Conservation (phyloP, 2,329 filamentous ascomycete genomes). For the Penicillium griseofulvum region DNA sequence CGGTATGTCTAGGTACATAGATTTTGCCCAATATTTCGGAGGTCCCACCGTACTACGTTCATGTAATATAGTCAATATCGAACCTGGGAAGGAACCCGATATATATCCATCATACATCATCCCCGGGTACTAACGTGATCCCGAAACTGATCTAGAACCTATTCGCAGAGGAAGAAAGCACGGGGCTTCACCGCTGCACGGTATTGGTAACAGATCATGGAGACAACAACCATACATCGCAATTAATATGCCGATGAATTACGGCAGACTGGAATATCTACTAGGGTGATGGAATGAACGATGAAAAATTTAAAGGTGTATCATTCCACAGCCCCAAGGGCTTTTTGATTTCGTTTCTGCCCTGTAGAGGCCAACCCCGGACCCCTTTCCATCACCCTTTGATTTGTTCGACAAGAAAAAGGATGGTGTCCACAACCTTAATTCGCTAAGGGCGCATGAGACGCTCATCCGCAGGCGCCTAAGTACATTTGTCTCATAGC, state of each 20-base stretch:
- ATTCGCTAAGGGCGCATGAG: slow-evolving; percentile 41
- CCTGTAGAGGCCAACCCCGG: slow-evolving; percentile 25
- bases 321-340: slow-evolving; percentile 25
- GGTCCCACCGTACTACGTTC: too few relatives aligned
- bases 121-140: not conserved
- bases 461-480: slow-evolving; percentile 41
- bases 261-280: slow-evolving; percentile 7
- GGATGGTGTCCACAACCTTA: slow-evolving; percentile 41
- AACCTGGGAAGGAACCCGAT: too few relatives aligned
- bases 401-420: slow-evolving; percentile 31
- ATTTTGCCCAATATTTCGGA: too few relatives aligned
- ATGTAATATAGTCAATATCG: not conserved
- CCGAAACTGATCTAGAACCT: not conserved
- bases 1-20: too few relatives aligned
- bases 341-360: slow-evolving; percentile 29
- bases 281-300: slow-evolving; percentile 8
- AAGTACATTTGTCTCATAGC: slow-evolving; percentile 45
- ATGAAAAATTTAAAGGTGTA: slow-evolving; percentile 26
- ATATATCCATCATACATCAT: not conserved
- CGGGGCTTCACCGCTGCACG: too few relatives aligned
- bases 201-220: not conserved
- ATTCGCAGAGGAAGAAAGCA: not conserved
- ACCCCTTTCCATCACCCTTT: slow-evolving; percentile 29
- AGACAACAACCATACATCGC: not conserved
- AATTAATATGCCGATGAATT: not conserved